phyloP scores from a whole-genome alignment of 2,329 filamentous ascomycete species.

The Akanthomyces lecanii region DNA sequence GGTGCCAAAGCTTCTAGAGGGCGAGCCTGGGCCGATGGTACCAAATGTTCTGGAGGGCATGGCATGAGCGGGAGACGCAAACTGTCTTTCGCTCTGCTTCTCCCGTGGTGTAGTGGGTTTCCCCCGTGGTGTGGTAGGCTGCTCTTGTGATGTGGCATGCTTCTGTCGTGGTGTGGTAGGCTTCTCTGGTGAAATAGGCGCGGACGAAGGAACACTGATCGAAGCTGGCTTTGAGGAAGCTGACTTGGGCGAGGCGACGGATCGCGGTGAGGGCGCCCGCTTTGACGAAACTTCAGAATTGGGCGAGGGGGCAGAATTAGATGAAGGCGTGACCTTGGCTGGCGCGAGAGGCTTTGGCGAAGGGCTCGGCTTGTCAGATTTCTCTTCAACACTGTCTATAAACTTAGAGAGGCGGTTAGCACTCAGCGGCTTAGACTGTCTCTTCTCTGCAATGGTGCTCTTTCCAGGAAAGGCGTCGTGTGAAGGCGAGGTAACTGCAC shows the following conservation, averaged over 20 bases:
- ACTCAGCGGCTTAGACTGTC: conserved; percentile 35
- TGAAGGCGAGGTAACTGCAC: neutral
- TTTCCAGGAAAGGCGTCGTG: neutral
- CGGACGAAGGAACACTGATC: neutral
- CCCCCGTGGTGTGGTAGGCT: no score
- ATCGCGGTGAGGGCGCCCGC: neutral
- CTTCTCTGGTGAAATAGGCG: neutral
- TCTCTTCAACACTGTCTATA: conserved; percentile 40
- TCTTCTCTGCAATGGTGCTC: conserved; percentile 6
- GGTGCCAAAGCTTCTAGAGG: conserved; percentile 12
- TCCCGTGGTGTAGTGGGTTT: conserved; percentile 7
- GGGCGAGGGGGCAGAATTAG: neutral
- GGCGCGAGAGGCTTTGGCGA: conserved; percentile 30
- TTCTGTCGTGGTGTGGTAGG: neutral
- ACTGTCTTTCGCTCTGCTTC: conserved; percentile 8
- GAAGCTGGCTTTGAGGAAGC: neutral
- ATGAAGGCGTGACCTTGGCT: conserved; percentile 31
- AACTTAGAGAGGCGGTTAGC: conserved; percentile 58
- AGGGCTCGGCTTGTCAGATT: conserved; percentile 19
- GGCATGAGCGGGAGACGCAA: conserved; percentile 7
- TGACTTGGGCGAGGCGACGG: neutral
- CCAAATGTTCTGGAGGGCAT: conserved; percentile 16
- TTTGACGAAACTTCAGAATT: neutral
- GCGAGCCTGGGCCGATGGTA: conserved; percentile 3
- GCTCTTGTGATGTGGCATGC: no score